phyloP scores from a whole-genome alignment of 208 protist genomes.

The Leishmania major region DNA sequence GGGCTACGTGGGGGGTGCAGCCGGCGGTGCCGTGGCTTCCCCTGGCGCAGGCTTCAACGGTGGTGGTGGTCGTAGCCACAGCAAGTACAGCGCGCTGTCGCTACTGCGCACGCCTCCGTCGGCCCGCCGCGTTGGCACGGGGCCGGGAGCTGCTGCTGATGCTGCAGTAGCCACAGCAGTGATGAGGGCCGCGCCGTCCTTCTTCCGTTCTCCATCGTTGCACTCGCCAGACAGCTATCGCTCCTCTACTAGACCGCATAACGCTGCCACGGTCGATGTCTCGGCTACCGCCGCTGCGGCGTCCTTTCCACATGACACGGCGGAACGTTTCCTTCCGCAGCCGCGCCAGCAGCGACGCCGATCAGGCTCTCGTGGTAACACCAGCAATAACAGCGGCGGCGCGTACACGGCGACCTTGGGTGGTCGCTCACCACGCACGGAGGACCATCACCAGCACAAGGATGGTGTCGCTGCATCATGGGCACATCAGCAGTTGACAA shows the following conservation, averaged over 20 bases:
- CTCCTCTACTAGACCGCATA: slow-evolving; percentile 22
- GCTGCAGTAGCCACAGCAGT: not conserved
- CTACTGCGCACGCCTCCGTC: slow-evolving; percentile 27
- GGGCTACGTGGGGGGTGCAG: slow-evolving; percentile 7
- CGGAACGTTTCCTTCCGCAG: not conserved
- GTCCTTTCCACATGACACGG: not conserved
- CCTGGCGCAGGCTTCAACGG: not conserved
- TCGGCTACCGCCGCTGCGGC: not conserved
- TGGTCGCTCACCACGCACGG: not conserved
- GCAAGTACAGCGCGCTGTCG: slow-evolving; percentile 25
- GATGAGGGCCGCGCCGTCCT: not conserved
- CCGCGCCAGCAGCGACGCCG: slow-evolving; percentile 16
- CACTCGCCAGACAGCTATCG: slow-evolving; percentile 29
- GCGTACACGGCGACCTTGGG: not conserved
- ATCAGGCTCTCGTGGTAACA: slow-evolving; percentile 29
- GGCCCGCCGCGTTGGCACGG: slow-evolving; percentile 2
- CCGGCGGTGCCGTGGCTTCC: not conserved
- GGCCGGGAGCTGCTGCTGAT: not conserved
- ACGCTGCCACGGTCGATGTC: not conserved
- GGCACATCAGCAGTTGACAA: slow-evolving; percentile 29
- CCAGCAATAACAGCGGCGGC: not conserved
- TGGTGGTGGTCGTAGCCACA: slow-evolving; percentile 15
- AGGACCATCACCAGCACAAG: not conserved
- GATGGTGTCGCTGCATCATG: slow-evolving; percentile 10
- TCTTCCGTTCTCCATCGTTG: slow-evolving; percentile 7